phyloP scores from a whole-genome alignment of 2,329 filamentous ascomycete species.

The Ceratocystis eucalypticola region DNA sequence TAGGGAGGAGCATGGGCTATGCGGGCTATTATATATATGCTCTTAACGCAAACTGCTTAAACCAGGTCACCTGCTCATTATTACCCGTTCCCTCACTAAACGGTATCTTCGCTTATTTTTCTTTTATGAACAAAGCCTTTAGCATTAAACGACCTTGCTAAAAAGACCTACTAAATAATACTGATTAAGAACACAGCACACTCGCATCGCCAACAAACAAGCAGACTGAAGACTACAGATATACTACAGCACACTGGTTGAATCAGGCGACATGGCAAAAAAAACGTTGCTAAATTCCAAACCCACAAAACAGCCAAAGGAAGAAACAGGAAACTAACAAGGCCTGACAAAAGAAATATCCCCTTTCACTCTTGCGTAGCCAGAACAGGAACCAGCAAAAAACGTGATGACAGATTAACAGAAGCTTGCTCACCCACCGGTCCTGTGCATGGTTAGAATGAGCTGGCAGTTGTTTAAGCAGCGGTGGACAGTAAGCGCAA shows the following conservation, averaged over 20 bases:
- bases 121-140: too few relatives aligned
- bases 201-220: neutral
- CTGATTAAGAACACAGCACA: neutral
- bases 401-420: neutral
- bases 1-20: neutral
- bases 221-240: neutral
- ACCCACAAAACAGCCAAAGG: constrained; percentile 6
- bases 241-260: neutral
- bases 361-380: neutral
- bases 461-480: too few relatives aligned
- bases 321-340: neutral
- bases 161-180: neutral
- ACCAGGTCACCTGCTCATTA: too few relatives aligned
- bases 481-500: neutral
- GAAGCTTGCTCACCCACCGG: neutral
- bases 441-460: neutral
- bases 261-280: neutral
- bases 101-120: too few relatives aligned
- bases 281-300: constrained; percentile 13
- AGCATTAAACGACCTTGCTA: too few relatives aligned
- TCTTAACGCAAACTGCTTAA: neutral
- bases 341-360: neutral
- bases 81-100: too few relatives aligned
- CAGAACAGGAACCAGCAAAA: neutral
- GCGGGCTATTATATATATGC: neutral